Conservation (phyloP, 1,284 basidiomycete species). For the Volvariella surrecta region DNA sequence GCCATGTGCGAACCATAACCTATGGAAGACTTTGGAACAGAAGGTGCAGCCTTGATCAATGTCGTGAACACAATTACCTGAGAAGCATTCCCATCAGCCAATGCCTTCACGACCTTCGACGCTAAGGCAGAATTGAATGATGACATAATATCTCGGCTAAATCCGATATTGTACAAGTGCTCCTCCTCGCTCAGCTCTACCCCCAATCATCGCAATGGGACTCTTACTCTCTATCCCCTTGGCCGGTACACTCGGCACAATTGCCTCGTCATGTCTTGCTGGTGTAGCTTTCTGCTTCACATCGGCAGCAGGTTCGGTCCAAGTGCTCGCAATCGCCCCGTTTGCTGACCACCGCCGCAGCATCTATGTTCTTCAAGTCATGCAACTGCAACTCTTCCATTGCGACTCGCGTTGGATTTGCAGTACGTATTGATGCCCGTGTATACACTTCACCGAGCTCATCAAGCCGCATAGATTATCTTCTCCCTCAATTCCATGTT, state of each 20-base stretch:
- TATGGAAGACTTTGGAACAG: too few species aligned
- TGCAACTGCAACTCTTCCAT: slow-evolving; percentile 99
- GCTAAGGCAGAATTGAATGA: too few species aligned
- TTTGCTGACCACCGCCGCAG: slow-evolving; percentile 28
- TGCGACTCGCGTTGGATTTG: slow-evolving; percentile 95
- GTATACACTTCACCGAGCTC: not conserved
- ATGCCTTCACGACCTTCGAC: too few species aligned
- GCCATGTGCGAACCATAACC: too few species aligned
- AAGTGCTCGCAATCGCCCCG: slow-evolving; percentile 1
- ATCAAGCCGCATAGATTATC: slow-evolving; percentile 59
- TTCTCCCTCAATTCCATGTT: slow-evolving; percentile 95
- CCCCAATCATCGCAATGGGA: slow-evolving; percentile 30
- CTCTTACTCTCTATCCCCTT: slow-evolving; percentile 82
- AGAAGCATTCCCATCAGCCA: too few species aligned
- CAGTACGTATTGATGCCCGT: slow-evolving; percentile 40
- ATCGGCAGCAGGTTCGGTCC: slow-evolving; percentile 64
- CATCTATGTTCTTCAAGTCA: slow-evolving; percentile 96
- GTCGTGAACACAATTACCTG: too few species aligned
- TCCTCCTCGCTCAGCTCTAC: too few species aligned
- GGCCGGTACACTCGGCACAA: slow-evolving; percentile 66
- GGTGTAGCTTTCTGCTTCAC: slow-evolving; percentile 79
- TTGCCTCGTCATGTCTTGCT: slow-evolving; percentile 75
- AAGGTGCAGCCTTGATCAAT: too few species aligned
- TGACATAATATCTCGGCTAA: too few species aligned
- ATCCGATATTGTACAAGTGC: too few species aligned